phyloP scores from a whole-genome alignment of 257 asterid genomes.

The Knoxia roxburghii region DNA sequence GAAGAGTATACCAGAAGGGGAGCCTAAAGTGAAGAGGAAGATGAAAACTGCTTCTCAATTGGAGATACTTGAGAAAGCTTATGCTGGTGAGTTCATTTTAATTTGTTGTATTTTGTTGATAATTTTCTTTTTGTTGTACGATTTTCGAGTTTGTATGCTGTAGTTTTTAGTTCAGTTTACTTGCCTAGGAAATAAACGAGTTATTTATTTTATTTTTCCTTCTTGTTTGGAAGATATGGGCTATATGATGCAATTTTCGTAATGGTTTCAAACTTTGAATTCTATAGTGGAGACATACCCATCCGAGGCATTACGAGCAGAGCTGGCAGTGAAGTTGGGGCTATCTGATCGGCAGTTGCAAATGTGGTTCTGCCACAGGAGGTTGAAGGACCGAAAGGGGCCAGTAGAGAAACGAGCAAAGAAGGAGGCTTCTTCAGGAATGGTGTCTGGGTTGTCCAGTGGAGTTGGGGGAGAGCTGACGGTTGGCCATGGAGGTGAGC shows the following conservation, averaged over 20 bases:
- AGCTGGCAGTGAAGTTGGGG: constrained; percentile 69
- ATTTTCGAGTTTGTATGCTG: neutral
- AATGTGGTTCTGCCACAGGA: constrained; percentile 97
- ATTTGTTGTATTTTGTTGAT: neutral
- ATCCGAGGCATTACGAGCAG: constrained; percentile 69
- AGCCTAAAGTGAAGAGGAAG: constrained; percentile 62
- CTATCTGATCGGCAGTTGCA: constrained; percentile 85
- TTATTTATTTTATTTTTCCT: neutral
- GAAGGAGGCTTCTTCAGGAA: constrained; percentile 36
- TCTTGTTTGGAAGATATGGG: neutral
- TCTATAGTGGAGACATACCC: constrained; percentile 70
- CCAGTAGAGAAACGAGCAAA: constrained; percentile 44
- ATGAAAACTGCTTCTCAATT: constrained; percentile 89
- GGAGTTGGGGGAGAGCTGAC: constrained; percentile 32
- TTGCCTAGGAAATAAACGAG: neutral
- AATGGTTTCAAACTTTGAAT: constrained; percentile 6
- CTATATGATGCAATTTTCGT: neutral
- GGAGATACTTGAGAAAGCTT: constrained; percentile 74
- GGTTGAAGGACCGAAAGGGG: constrained; percentile 83
- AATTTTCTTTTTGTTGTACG: neutral
- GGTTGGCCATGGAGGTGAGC: constrained; percentile 28
- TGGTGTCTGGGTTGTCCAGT: constrained; percentile 32
- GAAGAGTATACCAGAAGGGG: constrained; percentile 45
- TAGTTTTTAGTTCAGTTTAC: constrained; percentile 1
- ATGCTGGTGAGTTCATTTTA: constrained; percentile 50